phyloP scores from a whole-genome alignment of 2,329 filamentous ascomycete genomes.

The Metarhizium brunneum region DNA sequence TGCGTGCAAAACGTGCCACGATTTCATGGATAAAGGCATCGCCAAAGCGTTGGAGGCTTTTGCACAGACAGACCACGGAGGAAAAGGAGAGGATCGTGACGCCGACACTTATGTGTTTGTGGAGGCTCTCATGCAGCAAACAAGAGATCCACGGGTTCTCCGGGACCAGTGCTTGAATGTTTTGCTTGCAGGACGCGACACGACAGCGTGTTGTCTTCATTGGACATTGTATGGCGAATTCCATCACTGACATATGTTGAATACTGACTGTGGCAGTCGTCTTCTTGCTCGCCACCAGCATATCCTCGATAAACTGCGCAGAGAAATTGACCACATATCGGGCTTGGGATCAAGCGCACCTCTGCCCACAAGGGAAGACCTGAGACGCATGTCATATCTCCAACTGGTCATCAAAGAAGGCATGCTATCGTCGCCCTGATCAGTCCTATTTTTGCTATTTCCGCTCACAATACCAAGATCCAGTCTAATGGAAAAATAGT shows the following conservation, averaged over 20 bases:
- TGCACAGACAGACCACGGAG: not conserved
- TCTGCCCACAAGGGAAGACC: conserved; percentile 1
- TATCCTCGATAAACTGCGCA: conserved; percentile 9
- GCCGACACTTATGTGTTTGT: conserved; percentile 8
- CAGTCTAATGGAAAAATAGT: not conserved
- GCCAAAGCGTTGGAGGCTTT: not conserved
- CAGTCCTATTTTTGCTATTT: not conserved
- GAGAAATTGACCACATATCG: conserved; percentile 2
- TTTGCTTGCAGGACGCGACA: conserved; percentile 14
- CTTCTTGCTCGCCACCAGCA: conserved; percentile 8
- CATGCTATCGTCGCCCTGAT: conserved; percentile 6
- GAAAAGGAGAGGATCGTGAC: not conserved
- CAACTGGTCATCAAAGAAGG: conserved; percentile 12
- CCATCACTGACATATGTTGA: too few species aligned
- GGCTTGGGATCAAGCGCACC: conserved; percentile 5
- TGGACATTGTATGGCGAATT: conserved; percentile 10
- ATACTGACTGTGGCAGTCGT: not conserved
- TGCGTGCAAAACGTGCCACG: conserved; percentile 5
- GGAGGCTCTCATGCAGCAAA: conserved; percentile 8
- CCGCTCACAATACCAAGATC: not conserved
- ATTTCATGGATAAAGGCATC: conserved; percentile 3
- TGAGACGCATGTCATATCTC: conserved; percentile 16
- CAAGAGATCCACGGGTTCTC: conserved; percentile 7
- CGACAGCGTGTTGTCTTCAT: conserved; percentile 13
- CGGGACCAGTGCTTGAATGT: conserved; percentile 10